Evolutionary conservation across 805 yeast genomes (phyloP), one percentile per base, ranked within the genome.

Genomic region (Lipomyces sp.): DNA sequence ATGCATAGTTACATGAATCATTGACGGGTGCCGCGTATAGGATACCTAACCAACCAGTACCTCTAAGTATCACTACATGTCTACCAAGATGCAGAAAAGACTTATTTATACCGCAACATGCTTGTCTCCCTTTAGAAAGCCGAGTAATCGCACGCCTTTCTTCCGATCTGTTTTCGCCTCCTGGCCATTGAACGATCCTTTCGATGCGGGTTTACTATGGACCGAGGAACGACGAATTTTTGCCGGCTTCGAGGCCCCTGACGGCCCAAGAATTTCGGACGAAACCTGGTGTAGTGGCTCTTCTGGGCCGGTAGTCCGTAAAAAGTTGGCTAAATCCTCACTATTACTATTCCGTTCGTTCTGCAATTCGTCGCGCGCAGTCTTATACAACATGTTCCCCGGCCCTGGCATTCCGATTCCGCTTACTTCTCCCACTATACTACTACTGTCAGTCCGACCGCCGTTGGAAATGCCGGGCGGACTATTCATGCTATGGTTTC

Each of bases 51-150:
- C 48, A 13, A 1, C 48, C 13, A 42, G 7, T n/a, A 5, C 13
- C 48, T 11, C 15, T 42, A n/a, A 15, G n/a, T 4, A 42, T 42
- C 18, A 4, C n/a, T 42, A 15, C 24, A 42, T 8, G 48, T 42
- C 5, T 42, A 15, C 48, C 15, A 42, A 15, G 3, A n/a, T 3
- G 8, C 48, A 15, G n/a, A 42, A n/a, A 5, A n/a, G 24, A 42
- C 7, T 32, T 51, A 2, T 24, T 51, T 5, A 34, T 5, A 34
- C 32, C 10, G 45, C 48, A 42, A 45, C 54, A 48, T 58, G 37
- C 33, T 58, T 42, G 34, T 13, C 42, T 11, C 61, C 54, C 18
- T 58, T 58, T n/a, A 58, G 42, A 6, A 58, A 58, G 13, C 54
- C 35, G 24, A 58, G 48, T 11, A 58, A 13, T 24, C 18, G 15